These are phyloP conservation scores for Neonectria punicea DNA, from an alignment of 2,329 filamentous ascomycete species.

Conservation along the genomic window DNA sequence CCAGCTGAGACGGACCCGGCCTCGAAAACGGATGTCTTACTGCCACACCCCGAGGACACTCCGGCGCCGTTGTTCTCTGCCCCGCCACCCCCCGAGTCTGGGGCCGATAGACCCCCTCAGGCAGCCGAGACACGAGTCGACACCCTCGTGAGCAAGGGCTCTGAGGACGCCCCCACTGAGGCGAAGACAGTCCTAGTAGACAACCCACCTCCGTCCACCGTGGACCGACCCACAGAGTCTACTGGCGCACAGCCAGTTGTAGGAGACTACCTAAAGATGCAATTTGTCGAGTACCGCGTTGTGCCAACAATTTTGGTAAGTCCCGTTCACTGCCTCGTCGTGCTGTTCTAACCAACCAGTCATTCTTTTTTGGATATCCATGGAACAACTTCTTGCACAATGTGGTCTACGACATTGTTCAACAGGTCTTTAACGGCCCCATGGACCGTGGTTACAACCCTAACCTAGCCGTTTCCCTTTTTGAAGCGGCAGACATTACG, in stretches of 20 bases:
- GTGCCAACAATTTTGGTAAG: slow-evolving; percentile 94
- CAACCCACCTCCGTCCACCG: slow-evolving; percentile 6
- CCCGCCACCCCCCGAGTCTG: slow-evolving; percentile 43
- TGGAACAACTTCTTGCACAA: slow-evolving; percentile 99
- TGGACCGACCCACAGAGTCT: slow-evolving; percentile 26
- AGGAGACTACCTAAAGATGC: slow-evolving; percentile 93
- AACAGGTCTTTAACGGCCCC: slow-evolving; percentile 98
- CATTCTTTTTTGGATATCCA: slow-evolving; percentile 97
- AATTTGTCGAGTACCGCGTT: slow-evolving; percentile 93
- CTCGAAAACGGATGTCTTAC: slow-evolving; percentile 46
- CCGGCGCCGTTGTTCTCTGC: slow-evolving; percentile 69
- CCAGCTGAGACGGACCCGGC: slow-evolving; percentile 25
- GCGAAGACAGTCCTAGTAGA: slow-evolving; percentile 19
- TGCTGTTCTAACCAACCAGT: slow-evolving; percentile 59
- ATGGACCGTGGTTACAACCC: slow-evolving; percentile 97
- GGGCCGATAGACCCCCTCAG: slow-evolving; percentile 39
- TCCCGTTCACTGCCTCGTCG: neutral
- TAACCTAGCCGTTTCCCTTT: slow-evolving; percentile 88
- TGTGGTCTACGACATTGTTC: slow-evolving; percentile 98
- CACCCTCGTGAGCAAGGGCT: neutral
- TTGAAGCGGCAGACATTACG: slow-evolving; percentile 89
- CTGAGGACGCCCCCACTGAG: slow-evolving; percentile 14
- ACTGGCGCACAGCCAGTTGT: slow-evolving; percentile 74
- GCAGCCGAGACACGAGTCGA: slow-evolving; percentile 22
- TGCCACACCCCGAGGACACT: slow-evolving; percentile 72